Conservation (phyloP, 768 basidiomycete species). For the Multifurca ochricompacta region DNA sequence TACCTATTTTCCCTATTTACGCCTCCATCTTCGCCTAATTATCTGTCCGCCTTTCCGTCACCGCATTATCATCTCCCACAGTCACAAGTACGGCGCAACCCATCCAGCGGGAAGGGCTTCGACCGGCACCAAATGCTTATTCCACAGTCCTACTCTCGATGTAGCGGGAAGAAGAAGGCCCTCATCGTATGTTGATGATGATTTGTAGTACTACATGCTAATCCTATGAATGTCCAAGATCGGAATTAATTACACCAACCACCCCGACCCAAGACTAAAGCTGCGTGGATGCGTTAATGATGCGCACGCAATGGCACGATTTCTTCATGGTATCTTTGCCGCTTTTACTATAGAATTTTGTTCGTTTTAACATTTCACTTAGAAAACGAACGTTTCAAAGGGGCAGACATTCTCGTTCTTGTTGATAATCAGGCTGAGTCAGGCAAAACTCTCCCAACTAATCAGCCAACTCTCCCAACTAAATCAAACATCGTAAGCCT, state of each 20-base stretch:
- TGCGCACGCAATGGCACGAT: neutral
- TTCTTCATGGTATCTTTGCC: neutral
- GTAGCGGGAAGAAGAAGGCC: neutral
- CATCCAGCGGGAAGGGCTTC: too few species aligned
- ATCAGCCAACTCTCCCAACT: neutral
- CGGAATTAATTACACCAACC: neutral
- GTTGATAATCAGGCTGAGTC: neutral
- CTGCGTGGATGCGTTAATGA: neutral
- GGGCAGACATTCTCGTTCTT: neutral
- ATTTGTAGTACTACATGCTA: too few species aligned
- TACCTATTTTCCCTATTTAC: too few species aligned
- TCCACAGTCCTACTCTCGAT: neutral
- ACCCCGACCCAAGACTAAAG: neutral
- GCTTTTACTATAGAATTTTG: too few species aligned
- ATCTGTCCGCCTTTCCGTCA: too few species aligned
- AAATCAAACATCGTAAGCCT: neutral
- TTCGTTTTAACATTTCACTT: neutral
- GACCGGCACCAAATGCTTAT: neutral
- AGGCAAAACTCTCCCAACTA: too few species aligned
- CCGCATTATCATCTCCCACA: too few species aligned
- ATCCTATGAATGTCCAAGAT: neutral
- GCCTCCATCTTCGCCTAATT: too few species aligned
- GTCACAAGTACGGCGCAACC: too few species aligned
- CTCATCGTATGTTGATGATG: neutral
- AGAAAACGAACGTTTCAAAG: neutral